Conservation (phyloP, 2,329 filamentous ascomycete genomes). For the Claviceps humidiphila region DNA sequence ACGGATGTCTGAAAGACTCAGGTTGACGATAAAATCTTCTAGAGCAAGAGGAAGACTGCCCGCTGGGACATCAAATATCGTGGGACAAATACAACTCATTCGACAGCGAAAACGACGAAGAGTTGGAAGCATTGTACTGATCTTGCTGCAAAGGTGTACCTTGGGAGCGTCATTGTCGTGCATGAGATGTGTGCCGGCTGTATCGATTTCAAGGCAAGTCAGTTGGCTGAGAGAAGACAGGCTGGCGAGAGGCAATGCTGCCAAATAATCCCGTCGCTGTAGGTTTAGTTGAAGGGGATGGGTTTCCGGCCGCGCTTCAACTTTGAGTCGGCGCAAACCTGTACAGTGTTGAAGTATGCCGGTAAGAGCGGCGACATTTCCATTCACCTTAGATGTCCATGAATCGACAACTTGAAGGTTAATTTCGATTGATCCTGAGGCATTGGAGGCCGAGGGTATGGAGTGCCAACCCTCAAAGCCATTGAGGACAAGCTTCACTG, state of each 20-base stretch:
- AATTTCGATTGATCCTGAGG: background rate
- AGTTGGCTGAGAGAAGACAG: slow-evolving; percentile 4
- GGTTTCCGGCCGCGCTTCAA: slow-evolving; percentile 5
- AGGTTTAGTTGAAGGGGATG: slow-evolving; percentile 1
- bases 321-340: slow-evolving; percentile 1
- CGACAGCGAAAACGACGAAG: slow-evolving; percentile 6
- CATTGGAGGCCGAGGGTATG: background rate
- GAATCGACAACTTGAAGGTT: background rate
- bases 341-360: slow-evolving; percentile 6
- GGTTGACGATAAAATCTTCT: slow-evolving; percentile 5
- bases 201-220: slow-evolving; percentile 6
- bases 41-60: background rate
- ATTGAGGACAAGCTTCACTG: slow-evolving; percentile 1
- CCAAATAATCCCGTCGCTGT: slow-evolving; percentile 5
- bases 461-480: slow-evolving; percentile 6
- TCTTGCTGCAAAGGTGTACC: slow-evolving; percentile 4
- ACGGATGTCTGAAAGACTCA: slow-evolving; percentile 5
- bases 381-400: slow-evolving; percentile 5
- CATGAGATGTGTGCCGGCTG: slow-evolving; percentile 3
- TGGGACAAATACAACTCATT: slow-evolving; percentile 5
- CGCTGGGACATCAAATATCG: slow-evolving; percentile 1
- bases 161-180: background rate
- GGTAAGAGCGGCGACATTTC: background rate
- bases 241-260: slow-evolving; percentile 1
- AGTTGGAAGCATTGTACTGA: slow-evolving; percentile 3